Base-by-base conservation (phyloP, 2,329 filamentous ascomycete species). In the Penicillium sp. region DNA sequence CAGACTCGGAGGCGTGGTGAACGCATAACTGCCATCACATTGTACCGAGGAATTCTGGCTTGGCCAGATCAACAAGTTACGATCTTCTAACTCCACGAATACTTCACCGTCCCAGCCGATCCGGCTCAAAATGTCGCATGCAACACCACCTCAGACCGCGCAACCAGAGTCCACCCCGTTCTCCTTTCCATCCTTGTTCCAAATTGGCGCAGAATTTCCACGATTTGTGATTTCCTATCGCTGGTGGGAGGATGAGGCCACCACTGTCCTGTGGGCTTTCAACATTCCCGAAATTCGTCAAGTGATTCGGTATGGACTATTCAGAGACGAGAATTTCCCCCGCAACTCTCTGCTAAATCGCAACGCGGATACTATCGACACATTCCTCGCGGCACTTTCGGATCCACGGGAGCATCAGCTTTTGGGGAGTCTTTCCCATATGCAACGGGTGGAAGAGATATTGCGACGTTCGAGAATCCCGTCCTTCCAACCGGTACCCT, bases 181-280 rank as follows among this genome's bases (percentile, higher is more conserved):
- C 3, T 67, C 69, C 6, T 73, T 73, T 57, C 69, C 65, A 48
- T 68, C 69, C 31, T 55, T 76, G 10, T 77, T 76, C 64, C 69
- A 65, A 39, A 43, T 68, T 12, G 57, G 61, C 35, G 50, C 65
- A 2, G 75, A 77, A 58, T 58, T 72, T 4, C 75, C 75, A n/a
- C 68, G 61, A 5, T 75, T 76, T 54, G 67, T 66, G 35, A 59
- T 71, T 3, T 45, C 67, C 2, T 78, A 75, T 58, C 71, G 71
- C 51, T 78, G 75, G 75, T 78, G 76, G 76, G 76, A 78, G 55
- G 75, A 77, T 48, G 76, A 78, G 54, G 74, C 75, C 1, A 69
- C 66, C 0, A 72, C 74, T 1, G 67, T 76, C 6, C 69, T 78
- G 25, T 76, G 73, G 74, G 73, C 73, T 4, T 78, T 77, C 50